Conservation (phyloP, 2,329 filamentous ascomycete genomes). For the Myriosclerotinia scirpicola region DNA sequence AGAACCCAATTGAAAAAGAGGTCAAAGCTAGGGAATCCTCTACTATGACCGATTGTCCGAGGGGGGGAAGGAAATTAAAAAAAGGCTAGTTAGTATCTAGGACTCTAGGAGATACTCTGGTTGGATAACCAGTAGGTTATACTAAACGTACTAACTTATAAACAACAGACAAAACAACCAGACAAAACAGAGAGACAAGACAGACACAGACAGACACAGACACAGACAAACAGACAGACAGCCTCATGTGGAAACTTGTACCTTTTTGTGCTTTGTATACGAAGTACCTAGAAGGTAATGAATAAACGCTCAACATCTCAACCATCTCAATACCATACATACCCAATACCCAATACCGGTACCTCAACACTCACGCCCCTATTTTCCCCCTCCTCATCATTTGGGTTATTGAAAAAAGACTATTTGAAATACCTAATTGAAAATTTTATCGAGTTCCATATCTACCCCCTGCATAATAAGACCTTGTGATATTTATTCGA, state of each 20-base stretch:
- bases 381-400: neutral
- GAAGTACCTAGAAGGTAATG: too few species aligned
- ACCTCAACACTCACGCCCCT: constrained; percentile 2
- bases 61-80: neutral
- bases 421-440: neutral
- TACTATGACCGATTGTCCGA: constrained; percentile 9
- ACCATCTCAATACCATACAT: too few species aligned
- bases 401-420: neutral
- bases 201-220: too few species aligned
- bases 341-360: too few species aligned
- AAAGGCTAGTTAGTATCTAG: too few species aligned
- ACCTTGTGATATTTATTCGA: constrained; percentile 30
- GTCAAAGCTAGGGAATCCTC: constrained; percentile 3
- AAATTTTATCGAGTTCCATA: neutral
- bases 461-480: constrained; percentile 29
- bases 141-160: too few species aligned
- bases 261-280: neutral
- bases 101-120: too few species aligned
- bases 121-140: too few species aligned
- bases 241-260: neutral
- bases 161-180: too few species aligned
- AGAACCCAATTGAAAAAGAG: constrained; percentile 17
- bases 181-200: too few species aligned
- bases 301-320: too few species aligned
- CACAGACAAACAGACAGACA: too few species aligned